These are phyloP conservation scores for Isoetes engelmannii DNA, from an alignment of 83 land plant species.

Conservation along the genomic window DNA sequence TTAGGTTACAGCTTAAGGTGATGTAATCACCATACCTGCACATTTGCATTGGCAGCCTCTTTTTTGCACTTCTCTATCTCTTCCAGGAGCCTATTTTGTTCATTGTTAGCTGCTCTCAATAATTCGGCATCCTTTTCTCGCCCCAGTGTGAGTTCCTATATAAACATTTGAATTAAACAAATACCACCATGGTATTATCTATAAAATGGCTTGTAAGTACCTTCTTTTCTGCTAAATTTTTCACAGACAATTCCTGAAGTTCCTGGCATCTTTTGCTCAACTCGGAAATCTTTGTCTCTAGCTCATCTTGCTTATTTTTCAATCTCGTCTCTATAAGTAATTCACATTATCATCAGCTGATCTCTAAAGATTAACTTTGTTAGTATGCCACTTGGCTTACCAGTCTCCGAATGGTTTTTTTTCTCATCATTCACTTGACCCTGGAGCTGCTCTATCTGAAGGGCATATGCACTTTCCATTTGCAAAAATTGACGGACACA, in stretches of 20 bases:
- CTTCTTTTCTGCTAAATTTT: slow-evolving; percentile 25
- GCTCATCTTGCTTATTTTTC: slow-evolving; percentile 17
- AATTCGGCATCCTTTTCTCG: slow-evolving; percentile 7
- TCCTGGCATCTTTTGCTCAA: slow-evolving; percentile 7
- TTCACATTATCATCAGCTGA: neutral
- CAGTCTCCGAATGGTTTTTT: slow-evolving; percentile 45
- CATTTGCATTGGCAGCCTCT: slow-evolving; percentile 10
- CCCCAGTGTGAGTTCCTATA: slow-evolving; percentile 1
- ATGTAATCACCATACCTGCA: neutral
- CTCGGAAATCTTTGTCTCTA: slow-evolving; percentile 25
- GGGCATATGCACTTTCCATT: slow-evolving; percentile 40
- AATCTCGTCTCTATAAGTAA: slow-evolving; percentile 19
- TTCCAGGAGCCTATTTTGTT: slow-evolving; percentile 5
- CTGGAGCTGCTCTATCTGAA: slow-evolving; percentile 42
- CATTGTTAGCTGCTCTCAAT: slow-evolving; percentile 16
- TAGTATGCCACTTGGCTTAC: slow-evolving; percentile 27
- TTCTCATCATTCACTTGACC: slow-evolving; percentile 38
- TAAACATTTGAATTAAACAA: neutral
- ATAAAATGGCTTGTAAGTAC: slow-evolving; percentile 6
- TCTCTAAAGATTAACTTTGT: neutral
- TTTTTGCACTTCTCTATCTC: slow-evolving; percentile 9
- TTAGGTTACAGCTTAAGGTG: too few relatives aligned
- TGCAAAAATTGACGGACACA: slow-evolving; percentile 82
- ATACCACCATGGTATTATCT: neutral
- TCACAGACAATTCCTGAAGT: slow-evolving; percentile 13